A percentile compares a stretch with the other conserved stretches of the same genome.
phyloP scores from a whole-genome alignment of 768 basidiomycete genomes.

The Pulveroboletus sp. region DNA sequence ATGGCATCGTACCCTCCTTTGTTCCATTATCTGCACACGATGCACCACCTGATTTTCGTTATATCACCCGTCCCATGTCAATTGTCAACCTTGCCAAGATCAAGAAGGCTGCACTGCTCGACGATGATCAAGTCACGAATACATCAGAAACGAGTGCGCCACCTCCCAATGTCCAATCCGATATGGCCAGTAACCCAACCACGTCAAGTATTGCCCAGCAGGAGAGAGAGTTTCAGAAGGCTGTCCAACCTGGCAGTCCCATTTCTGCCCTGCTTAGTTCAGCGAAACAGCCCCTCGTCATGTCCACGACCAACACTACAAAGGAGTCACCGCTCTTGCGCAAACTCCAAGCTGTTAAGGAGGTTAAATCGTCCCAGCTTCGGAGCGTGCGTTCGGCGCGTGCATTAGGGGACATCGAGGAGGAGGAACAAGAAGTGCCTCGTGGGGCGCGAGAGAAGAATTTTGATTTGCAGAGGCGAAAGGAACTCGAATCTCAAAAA shows the following conservation, averaged over 20 bases:
- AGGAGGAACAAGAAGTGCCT: slow-evolving; percentile 37
- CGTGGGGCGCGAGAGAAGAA: slow-evolving; percentile 38
- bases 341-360: slow-evolving; percentile 53
- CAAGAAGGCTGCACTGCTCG: slow-evolving; percentile 56
- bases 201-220: slow-evolving; percentile 71
- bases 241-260: slow-evolving; percentile 91
- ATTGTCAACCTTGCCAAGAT: slow-evolving; percentile 67
- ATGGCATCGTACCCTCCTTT: slow-evolving; percentile 73
- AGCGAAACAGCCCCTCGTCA: slow-evolving; percentile 81
- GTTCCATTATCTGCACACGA: slow-evolving; percentile 81
- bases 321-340: slow-evolving; percentile 37
- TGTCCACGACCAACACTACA: slow-evolving; percentile 45
- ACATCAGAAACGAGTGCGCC: slow-evolving; percentile 41
- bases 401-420: slow-evolving; percentile 44
- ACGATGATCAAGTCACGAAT: slow-evolving; percentile 49
- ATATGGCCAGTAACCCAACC: slow-evolving; percentile 35
- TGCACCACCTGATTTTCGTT: slow-evolving; percentile 66
- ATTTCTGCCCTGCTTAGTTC: slow-evolving; percentile 88
- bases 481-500: slow-evolving; percentile 87
- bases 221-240: slow-evolving; percentile 95
- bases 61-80: slow-evolving; percentile 56
- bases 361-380: slow-evolving; percentile 50
- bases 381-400: slow-evolving; percentile 37
- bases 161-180: slow-evolving; percentile 12
- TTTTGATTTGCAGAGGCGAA: slow-evolving; percentile 44